Conservation (phyloP, 768 basidiomycete species). For the Auricularia auricula-judae region DNA sequence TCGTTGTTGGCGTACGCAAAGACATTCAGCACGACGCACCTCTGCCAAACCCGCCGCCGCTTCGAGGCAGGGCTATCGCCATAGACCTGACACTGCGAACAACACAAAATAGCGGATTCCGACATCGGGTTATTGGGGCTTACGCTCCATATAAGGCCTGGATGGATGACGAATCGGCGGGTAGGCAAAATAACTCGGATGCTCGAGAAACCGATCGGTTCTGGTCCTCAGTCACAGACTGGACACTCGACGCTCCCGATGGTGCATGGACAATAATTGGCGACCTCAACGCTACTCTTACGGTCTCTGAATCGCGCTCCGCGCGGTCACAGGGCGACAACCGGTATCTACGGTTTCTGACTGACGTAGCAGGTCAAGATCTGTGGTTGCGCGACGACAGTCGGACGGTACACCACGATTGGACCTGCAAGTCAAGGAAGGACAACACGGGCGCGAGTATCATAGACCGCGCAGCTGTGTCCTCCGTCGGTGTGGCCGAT, state of each 20-base stretch:
- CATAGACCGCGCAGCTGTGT: not conserved
- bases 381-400: not conserved
- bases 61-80: not conserved
- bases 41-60: not conserved
- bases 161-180: not conserved
- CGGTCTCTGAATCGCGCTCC: not conserved
- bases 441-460: not conserved
- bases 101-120: not conserved
- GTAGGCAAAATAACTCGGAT: not conserved
- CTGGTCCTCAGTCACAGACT: not conserved
- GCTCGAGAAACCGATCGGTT: not conserved
- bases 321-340: not conserved
- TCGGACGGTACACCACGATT: not conserved
- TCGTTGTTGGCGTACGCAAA: not conserved
- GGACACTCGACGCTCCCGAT: not conserved
- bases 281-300: not conserved
- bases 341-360: not conserved
- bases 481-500: not conserved
- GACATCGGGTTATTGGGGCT: not conserved
- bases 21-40: not conserved
- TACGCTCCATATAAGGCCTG: not conserved
- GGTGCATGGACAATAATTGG: not conserved
- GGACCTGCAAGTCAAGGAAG: not conserved
- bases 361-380: not conserved
- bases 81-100: not conserved